These are phyloP conservation scores for Musa itinerans DNA, from an alignment of 176 grass and related monocot species.

Conservation along the genomic window DNA sequence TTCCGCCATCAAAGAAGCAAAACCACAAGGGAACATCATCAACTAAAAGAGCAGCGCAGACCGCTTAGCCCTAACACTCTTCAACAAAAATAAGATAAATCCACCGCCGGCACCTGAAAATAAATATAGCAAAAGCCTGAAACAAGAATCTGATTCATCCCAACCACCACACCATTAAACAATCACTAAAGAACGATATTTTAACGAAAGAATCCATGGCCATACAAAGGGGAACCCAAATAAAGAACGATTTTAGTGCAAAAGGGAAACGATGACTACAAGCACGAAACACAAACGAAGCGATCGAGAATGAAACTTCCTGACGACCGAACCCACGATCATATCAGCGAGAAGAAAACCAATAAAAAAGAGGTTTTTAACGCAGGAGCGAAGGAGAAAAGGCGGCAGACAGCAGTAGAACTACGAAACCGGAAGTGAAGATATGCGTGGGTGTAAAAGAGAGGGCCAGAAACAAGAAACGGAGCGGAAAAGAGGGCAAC, in stretches of 20 bases:
- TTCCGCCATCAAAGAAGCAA: not conserved
- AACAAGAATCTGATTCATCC: constrained; percentile 9
- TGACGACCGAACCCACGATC: constrained; percentile 26
- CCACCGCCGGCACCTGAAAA: constrained; percentile 6
- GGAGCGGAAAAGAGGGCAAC: not conserved
- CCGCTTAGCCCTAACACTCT: not conserved
- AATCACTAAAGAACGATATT: not conserved
- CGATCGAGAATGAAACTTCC: constrained; percentile 8
- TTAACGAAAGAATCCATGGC: not conserved
- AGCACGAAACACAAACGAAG: not conserved
- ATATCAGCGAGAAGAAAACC: constrained; percentile 13
- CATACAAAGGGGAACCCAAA: not conserved
- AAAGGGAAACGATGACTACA: not conserved
- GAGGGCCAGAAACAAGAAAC: constrained; percentile 5
- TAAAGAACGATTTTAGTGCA: not conserved
- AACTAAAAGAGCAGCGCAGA: not conserved
- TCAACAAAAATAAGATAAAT: not conserved
- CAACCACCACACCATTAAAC: not conserved
- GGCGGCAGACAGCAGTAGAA: not conserved
- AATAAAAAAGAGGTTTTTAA: not conserved
- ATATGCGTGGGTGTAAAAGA: constrained; percentile 12
- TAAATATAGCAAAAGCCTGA: not conserved
- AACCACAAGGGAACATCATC: not conserved
- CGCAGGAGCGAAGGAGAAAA: not conserved
- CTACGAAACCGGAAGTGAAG: not conserved